Evolutionary conservation across 805 yeast species (phyloP).

Genomic region (Starmerella vitae): DNA sequence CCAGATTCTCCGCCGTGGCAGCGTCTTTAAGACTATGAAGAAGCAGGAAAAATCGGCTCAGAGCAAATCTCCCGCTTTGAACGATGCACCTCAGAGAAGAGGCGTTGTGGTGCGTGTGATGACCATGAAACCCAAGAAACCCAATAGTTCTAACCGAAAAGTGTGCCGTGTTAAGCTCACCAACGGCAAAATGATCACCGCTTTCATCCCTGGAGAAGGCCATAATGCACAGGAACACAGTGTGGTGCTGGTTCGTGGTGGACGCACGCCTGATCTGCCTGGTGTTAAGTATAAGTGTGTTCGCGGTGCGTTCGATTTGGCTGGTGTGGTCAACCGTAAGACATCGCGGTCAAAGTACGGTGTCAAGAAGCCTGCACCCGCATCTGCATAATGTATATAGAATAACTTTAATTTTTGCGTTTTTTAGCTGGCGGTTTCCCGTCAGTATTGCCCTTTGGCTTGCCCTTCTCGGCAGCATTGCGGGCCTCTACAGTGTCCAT

Average conservation of each 20-base stretch:
- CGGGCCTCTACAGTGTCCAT: constrained; percentile 28
- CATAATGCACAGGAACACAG: constrained; percentile 96
- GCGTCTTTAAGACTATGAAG: constrained; percentile 24
- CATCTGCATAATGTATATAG: constrained; percentile 3
- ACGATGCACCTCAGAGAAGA: constrained; percentile 69
- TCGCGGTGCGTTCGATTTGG: constrained; percentile 84
- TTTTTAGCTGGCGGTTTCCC: neutral
- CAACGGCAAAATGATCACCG: constrained; percentile 77
- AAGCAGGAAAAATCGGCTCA: constrained; percentile 28
- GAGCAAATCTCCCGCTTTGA: constrained; percentile 68
- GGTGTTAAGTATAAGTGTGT: constrained; percentile 93
- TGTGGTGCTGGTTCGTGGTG: constrained; percentile 94
- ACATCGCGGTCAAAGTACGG: constrained; percentile 91
- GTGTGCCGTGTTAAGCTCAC: constrained; percentile 89
- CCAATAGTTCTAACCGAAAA: constrained; percentile 95
- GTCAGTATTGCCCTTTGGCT: no score
- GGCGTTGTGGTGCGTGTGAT: constrained; percentile 90
- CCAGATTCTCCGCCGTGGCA: constrained; percentile 27
- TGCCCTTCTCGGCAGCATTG: neutral
- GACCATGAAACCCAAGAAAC: constrained; percentile 95
- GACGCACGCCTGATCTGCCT: constrained; percentile 93
- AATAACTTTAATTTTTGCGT: neutral
- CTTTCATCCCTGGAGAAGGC: constrained; percentile 97
- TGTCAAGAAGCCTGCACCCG: constrained; percentile 42
- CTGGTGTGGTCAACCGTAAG: constrained; percentile 86